phyloP scores from a whole-genome alignment of 163 green algal genomes.

The Volvox carteri region DNA sequence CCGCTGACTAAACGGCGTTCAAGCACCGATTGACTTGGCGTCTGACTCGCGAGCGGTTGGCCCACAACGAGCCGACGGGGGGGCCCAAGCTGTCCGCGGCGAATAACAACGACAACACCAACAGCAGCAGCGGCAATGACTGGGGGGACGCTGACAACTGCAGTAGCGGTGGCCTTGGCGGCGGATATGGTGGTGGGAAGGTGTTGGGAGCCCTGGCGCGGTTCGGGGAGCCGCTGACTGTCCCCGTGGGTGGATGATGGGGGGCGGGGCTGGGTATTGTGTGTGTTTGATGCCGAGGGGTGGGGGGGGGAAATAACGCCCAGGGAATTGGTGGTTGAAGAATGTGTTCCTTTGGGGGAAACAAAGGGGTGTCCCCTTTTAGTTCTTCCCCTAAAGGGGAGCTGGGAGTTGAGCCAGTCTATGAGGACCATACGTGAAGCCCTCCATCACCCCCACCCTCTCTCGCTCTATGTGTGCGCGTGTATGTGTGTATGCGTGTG shows the following conservation, averaged over 20 bases:
- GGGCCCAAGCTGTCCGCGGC: too few species aligned
- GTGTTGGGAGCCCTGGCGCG: slow-evolving; percentile 3
- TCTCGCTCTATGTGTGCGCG: too few species aligned
- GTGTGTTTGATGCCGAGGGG: background rate
- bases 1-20: slow-evolving; percentile 37
- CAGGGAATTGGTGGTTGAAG: too few species aligned
- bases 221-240: slow-evolving; percentile 18
- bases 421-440: too few species aligned
- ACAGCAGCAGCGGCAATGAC: background rate
- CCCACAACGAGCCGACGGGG: slow-evolving; percentile 19
- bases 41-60: background rate
- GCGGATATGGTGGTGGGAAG: background rate
- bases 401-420: too few species aligned
- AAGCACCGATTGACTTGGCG: background rate
- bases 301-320: too few species aligned
- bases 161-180: background rate
- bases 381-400: too few species aligned
- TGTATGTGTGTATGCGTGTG: too few species aligned
- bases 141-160: too few species aligned
- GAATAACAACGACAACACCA: background rate
- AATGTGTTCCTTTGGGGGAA: too few species aligned
- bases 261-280: background rate
- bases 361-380: too few species aligned
- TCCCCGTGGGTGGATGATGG: slow-evolving; percentile 2
- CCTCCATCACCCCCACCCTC: too few species aligned